Evolutionary conservation across 352 stramenopile species (phyloP).

Genomic region (Hyaloperonospora arabidopsidis): DNA sequence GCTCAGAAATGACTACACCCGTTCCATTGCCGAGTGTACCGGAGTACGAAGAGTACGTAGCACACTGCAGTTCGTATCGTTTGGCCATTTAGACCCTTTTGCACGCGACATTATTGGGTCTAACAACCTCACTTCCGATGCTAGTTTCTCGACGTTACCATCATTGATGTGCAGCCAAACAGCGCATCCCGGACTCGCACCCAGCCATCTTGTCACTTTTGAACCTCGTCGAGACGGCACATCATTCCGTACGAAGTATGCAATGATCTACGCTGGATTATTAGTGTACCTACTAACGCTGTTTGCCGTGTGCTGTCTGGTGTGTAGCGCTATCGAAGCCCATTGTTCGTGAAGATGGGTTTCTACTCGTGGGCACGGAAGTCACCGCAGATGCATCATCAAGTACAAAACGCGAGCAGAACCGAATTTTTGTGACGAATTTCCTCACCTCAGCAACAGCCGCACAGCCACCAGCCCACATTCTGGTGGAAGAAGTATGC

Average conservation of each 20-base stretch:
- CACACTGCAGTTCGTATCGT: neutral
- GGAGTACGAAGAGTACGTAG: constrained; percentile 30
- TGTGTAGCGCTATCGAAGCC: constrained; percentile 64
- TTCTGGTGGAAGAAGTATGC: constrained; percentile 40
- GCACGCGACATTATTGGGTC: constrained; percentile 1
- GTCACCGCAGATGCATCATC: constrained; percentile 7
- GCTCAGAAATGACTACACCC: constrained; percentile 13
- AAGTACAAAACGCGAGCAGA: constrained; percentile 16
- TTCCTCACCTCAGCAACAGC: constrained; percentile 21
- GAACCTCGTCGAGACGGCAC: constrained; percentile 24
- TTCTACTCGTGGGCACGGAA: constrained; percentile 66
- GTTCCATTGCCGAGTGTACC: constrained; percentile 18
- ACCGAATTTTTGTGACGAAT: constrained; percentile 62
- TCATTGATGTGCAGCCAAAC: constrained; percentile 15
- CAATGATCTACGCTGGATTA: neutral
- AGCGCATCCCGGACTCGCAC: constrained; percentile 5
- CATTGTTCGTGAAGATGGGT: constrained; percentile 61
- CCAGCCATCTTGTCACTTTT: constrained; percentile 29
- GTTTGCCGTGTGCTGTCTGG: neutral
- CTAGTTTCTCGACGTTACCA: constrained; percentile 2
- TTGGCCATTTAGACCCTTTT: neutral
- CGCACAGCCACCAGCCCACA: constrained; percentile 22
- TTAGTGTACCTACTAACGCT: constrained; percentile 2
- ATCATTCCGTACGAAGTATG: constrained; percentile 31
- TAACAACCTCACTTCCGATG: constrained; percentile 6